Evolutionary conservation across 352 stramenopile species (phyloP).

Genomic region (Pythium biforme): DNA sequence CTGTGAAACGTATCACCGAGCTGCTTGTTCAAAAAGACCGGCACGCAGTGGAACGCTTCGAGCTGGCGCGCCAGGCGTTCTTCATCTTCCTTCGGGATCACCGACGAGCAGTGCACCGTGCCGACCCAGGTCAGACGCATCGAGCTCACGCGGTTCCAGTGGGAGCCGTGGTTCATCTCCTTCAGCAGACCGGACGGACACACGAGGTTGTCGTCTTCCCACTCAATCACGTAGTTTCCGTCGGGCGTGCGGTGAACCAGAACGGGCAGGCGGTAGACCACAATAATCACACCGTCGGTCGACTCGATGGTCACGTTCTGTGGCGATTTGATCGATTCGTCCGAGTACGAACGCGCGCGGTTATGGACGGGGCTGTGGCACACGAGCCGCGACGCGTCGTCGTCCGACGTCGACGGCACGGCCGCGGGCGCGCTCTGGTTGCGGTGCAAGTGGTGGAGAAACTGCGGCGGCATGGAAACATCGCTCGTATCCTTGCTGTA

Average conservation of each 20-base stretch:
- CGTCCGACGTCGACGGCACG: slow-evolving; percentile 9
- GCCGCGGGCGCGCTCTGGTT: slow-evolving; percentile 27
- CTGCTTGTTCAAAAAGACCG: slow-evolving; percentile 92
- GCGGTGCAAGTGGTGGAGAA: slow-evolving; percentile 23
- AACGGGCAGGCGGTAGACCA: slow-evolving; percentile 95
- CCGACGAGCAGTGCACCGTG: slow-evolving; percentile 72
- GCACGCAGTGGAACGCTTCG: slow-evolving; percentile 94
- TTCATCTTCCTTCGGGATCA: slow-evolving; percentile 83
- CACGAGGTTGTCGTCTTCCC: slow-evolving; percentile 88
- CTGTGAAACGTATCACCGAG: slow-evolving; percentile 89
- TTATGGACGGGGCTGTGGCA: slow-evolving; percentile 44
- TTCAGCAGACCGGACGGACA: slow-evolving; percentile 78
- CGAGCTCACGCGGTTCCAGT: slow-evolving; percentile 69
- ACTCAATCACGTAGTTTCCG: slow-evolving; percentile 80
- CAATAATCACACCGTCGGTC: slow-evolving; percentile 95
- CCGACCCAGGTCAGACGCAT: slow-evolving; percentile 87
- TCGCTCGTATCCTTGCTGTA: slow-evolving; percentile 6
- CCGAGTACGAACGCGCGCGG: slow-evolving; percentile 47
- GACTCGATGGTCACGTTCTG: slow-evolving; percentile 90
- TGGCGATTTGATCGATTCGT: slow-evolving; percentile 59
- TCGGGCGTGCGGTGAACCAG: slow-evolving; percentile 78
- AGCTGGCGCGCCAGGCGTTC: slow-evolving; percentile 70
- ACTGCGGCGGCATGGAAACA: slow-evolving; percentile 20
- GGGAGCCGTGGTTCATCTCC: slow-evolving; percentile 50
- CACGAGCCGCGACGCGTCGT: slow-evolving; percentile 27